These are phyloP conservation scores for Pseudogymnoascus sp. DNA, from an alignment of 2,329 filamentous ascomycete genomes.

Conservation along the genomic window DNA sequence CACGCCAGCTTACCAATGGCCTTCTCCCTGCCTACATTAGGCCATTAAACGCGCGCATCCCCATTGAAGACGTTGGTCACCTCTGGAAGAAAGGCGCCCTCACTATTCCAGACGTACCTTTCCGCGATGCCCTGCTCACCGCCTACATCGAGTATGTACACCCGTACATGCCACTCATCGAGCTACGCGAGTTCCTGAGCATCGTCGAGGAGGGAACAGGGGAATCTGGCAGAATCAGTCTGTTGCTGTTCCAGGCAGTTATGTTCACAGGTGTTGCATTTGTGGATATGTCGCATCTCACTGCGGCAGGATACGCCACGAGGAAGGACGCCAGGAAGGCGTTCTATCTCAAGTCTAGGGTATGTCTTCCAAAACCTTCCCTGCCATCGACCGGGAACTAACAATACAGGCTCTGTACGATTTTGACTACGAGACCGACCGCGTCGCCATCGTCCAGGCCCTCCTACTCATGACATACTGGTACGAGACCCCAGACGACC, in stretches of 20 bases:
- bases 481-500: conserved; percentile 94
- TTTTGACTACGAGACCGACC: conserved; percentile 89
- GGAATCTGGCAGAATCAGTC: conserved; percentile 62
- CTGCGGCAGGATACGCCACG: conserved; percentile 66
- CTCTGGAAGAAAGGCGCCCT: conserved; percentile 78
- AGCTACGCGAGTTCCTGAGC: conserved; percentile 51
- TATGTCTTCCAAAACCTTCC: conserved; percentile 37
- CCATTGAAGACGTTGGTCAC: conserved; percentile 74
- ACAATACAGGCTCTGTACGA: conserved; percentile 68
- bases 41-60: conserved; percentile 67
- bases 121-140: conserved; percentile 75
- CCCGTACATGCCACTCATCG: conserved; percentile 86
- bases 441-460: conserved; percentile 79
- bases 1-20: not conserved
- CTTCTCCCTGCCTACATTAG: conserved; percentile 63
- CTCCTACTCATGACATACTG: conserved; percentile 92
- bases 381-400: conserved; percentile 14
- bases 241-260: conserved; percentile 85
- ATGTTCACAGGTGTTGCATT: conserved; percentile 92
- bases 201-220: conserved; percentile 61
- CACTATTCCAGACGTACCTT: conserved; percentile 57
- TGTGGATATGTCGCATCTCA: conserved; percentile 69
- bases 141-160: conserved; percentile 85
- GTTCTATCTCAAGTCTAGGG: conserved; percentile 82
- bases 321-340: conserved; percentile 77